Evolutionary conservation across 2,329 filamentous ascomycete genomes (phyloP), one percentile per base, ranked within the genome.

Genomic region (Dothideomycetidae sp.): DNA sequence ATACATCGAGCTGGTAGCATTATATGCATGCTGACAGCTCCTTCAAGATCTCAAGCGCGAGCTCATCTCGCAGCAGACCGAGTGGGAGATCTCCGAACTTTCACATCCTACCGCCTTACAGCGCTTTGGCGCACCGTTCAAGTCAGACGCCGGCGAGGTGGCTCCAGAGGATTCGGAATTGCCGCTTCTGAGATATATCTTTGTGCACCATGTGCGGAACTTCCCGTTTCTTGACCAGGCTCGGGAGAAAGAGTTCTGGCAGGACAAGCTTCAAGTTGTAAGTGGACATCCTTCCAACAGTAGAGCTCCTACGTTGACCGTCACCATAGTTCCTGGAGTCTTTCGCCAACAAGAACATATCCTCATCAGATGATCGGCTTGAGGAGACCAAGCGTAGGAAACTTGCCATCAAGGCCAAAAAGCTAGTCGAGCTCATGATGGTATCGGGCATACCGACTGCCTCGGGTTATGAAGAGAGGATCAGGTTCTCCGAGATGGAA

Each of bases 351-450:
- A 98, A 96, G 58, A 81, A 88, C 56, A 94, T 98, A 30, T 96
- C 88, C 2, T 93, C 86, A 4, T 94, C 88, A 4, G 90, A 96
- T 61, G 90, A 98, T 56, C 75, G 90, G 3, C 64, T 96, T 18
- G 90, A 98, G 61, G 85, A 94, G 60, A 96, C 90, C 7, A 98
- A 98, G 65, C 74, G 90, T 41, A 72, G 78, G 46, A 98, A 98
- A 59, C 64, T 98, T 46, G 88, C 90, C 3, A 68, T 78, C 50
- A 98, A 98, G 69, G 84, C 82, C 33, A 79, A 90, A 57, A 98
- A 98, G 64, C 65, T 98, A 41, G 83, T 98, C 9, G 90, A 98
- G 66, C 68, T 98, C 43, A 98, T 98, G 90, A 94, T 98, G 85
- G 90, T 98, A 5, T 96, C 88, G 5, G 90, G 90, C 26, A 80